phyloP scores from a whole-genome alignment of 352 stramenopile genomes.

The Pythium utonaiense region DNA sequence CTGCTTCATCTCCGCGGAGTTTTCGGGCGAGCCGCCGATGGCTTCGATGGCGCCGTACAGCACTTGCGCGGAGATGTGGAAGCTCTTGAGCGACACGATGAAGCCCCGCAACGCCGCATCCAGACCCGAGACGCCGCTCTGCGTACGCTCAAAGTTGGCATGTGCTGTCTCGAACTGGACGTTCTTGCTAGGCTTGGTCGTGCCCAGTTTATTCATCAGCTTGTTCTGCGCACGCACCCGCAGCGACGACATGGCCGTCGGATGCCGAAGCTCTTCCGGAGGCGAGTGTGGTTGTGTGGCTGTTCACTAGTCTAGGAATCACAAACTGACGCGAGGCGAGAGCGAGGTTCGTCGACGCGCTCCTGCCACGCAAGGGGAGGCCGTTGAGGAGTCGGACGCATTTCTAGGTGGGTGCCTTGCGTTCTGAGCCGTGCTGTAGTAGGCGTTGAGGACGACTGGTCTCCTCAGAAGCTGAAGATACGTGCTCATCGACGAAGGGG shows the following conservation, averaged over 20 bases:
- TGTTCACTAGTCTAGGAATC: not conserved
- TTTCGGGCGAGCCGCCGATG: slow-evolving; percentile 30
- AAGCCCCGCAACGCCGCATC: slow-evolving; percentile 55
- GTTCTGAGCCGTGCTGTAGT: not conserved
- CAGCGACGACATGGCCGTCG: slow-evolving; percentile 59
- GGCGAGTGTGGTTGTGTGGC: not conserved
- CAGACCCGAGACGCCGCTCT: slow-evolving; percentile 40
- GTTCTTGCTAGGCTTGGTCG: slow-evolving; percentile 75
- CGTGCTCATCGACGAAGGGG: not conserved
- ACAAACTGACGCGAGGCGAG: not conserved
- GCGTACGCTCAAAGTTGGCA: slow-evolving; percentile 56
- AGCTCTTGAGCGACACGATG: slow-evolving; percentile 50
- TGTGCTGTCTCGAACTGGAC: slow-evolving; percentile 66
- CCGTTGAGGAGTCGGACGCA: not conserved
- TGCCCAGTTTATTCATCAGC: slow-evolving; percentile 59
- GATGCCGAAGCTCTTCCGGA: not conserved
- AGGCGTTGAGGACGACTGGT: not conserved
- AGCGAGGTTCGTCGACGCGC: not conserved
- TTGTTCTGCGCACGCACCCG: slow-evolving; percentile 79
- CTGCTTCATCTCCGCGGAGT: slow-evolving; percentile 55
- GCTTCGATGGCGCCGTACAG: slow-evolving; percentile 59
- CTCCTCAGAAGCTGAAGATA: slow-evolving; percentile 12
- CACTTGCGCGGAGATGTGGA: slow-evolving; percentile 51
- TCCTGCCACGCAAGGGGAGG: too few species aligned
- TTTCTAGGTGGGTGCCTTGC: not conserved